These are phyloP conservation scores for Candida endomychidarum DNA, from an alignment of 805 yeast genomes.

Conservation along the genomic window DNA sequence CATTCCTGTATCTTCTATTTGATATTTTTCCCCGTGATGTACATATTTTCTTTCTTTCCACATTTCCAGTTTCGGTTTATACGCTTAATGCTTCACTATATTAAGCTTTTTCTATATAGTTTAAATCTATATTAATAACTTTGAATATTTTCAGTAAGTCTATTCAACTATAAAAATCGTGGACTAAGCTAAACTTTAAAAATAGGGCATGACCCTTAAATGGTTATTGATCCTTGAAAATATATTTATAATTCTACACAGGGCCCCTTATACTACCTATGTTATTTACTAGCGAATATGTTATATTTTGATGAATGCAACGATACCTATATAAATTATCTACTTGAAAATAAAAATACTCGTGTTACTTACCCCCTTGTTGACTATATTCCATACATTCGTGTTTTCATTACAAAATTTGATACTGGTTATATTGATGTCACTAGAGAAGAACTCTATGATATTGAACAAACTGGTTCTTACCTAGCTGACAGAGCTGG, in stretches of 20 bases:
- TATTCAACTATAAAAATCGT: too few relatives aligned
- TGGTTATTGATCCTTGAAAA: background rate
- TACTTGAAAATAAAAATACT: background rate
- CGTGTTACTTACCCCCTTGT: background rate
- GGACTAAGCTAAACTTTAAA: too few relatives aligned
- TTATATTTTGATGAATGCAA: background rate
- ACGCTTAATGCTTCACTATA: too few relatives aligned
- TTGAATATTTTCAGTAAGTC: too few relatives aligned
- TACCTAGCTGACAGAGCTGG: background rate
- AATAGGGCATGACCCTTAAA: background rate
- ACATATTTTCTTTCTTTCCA: too few relatives aligned
- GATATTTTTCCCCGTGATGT: too few relatives aligned
- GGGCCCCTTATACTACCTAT: background rate
- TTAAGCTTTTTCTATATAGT: too few relatives aligned
- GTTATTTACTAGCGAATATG: background rate
- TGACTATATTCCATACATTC: background rate
- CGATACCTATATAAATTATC: background rate
- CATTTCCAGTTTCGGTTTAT: too few relatives aligned
- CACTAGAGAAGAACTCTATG: background rate
- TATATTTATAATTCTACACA: background rate
- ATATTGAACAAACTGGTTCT: conserved; percentile 2
- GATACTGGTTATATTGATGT: background rate
- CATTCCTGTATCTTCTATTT: too few relatives aligned
- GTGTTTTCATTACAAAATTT: background rate
- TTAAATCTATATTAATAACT: too few relatives aligned